Evolutionary conservation across 2,329 filamentous ascomycete genomes (phyloP).

Genomic region (Fusarium longipes): DNA sequence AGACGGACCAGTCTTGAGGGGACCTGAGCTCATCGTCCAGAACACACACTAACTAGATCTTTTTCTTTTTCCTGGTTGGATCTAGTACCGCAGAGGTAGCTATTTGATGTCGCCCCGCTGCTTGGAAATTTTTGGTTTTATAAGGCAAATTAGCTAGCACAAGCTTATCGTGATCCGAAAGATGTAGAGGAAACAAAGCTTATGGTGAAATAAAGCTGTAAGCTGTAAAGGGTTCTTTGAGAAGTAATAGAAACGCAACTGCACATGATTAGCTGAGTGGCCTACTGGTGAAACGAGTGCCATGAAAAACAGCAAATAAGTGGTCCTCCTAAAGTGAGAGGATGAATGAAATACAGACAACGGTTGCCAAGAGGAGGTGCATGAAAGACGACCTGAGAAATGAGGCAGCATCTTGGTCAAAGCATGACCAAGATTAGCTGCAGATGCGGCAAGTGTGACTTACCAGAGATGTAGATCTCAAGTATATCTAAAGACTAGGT

Average conservation of each 20-base stretch:
- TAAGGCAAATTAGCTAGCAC: constrained; percentile 1
- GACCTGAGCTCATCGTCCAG: constrained; percentile 62
- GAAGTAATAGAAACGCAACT: constrained; percentile 40
- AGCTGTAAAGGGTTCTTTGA: constrained; percentile 29
- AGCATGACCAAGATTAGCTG: constrained; percentile 13
- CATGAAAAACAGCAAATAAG: constrained; percentile 34
- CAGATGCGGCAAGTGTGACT: constrained; percentile 21
- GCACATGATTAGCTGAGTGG: constrained; percentile 34
- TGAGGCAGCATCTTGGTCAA: constrained; percentile 14
- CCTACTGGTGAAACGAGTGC: constrained; percentile 4
- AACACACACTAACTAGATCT: constrained; percentile 13
- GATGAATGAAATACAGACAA: constrained; percentile 21
- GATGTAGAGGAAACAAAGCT: constrained; percentile 10
- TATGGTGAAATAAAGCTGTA: constrained; percentile 20
- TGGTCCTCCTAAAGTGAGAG: constrained; percentile 26
- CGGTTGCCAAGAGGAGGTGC: constrained; percentile 6
- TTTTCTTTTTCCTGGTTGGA: constrained; percentile 34
- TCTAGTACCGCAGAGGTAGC: background rate
- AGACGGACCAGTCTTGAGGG: constrained; percentile 61
- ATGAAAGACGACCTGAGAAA: constrained; percentile 12
- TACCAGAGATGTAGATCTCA: constrained; percentile 45
- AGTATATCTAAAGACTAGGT: constrained; percentile 46
- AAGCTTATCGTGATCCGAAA: constrained; percentile 14
- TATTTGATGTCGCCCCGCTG: background rate
- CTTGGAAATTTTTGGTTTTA: background rate